Evolutionary conservation across 139 green algal genomes (phyloP).

Genomic region (Closterium sp.): DNA sequence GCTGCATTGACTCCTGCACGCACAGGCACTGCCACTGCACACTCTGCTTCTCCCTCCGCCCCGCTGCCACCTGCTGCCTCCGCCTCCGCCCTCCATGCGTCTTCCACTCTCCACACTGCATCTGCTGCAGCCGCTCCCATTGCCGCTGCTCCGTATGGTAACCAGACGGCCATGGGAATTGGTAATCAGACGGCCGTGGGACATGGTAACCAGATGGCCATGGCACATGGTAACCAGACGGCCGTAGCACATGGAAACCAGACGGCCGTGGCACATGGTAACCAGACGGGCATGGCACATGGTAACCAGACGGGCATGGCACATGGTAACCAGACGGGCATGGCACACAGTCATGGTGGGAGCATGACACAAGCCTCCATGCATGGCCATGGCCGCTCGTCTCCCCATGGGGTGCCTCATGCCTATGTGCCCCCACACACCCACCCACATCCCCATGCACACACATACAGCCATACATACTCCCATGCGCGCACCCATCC

Average conservation of each 20-base stretch:
- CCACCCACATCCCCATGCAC: not conserved
- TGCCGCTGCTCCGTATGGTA: not conserved
- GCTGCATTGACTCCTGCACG: not conserved
- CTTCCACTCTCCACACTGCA: not conserved
- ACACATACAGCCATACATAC: not conserved
- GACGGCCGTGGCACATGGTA: not conserved
- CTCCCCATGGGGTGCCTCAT: not conserved
- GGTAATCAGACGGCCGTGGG: too few species aligned
- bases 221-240: too few species aligned
- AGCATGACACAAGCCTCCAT: not conserved
- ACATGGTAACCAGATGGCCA: too few species aligned
- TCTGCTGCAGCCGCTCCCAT: not conserved
- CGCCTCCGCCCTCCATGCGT: not conserved
- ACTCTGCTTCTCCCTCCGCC: not conserved
- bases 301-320: not conserved
- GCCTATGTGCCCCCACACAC: not conserved
- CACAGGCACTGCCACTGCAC: not conserved
- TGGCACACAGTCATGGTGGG: not conserved
- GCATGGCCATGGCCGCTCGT: not conserved
- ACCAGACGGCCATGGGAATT: not conserved
- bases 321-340: not conserved
- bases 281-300: not conserved
- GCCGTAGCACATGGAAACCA: too few species aligned
- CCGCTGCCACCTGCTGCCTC: not conserved
- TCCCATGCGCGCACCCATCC: not conserved